These are phyloP conservation scores for Solanum rostratum DNA, from an alignment of 257 asterid species.

Conservation along the genomic window DNA sequence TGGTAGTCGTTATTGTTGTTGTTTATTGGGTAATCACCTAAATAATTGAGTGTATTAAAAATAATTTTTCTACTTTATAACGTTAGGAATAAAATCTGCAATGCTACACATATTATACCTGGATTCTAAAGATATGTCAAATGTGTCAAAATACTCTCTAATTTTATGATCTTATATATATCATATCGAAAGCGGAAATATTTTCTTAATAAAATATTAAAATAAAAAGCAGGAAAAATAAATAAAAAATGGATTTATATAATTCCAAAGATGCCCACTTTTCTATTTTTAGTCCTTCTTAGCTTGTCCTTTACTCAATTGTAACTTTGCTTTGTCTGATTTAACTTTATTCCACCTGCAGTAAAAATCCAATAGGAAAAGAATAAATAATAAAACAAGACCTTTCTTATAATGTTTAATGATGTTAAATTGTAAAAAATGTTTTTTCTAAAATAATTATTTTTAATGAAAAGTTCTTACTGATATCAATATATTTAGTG, in stretches of 20 bases:
- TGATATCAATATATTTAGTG: no score
- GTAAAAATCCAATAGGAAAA: neutral
- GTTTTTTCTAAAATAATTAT: neutral
- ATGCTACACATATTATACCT: no score
- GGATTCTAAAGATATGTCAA: no score
- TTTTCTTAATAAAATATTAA: no score
- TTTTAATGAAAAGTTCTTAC: neutral
- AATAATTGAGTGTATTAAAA: neutral
- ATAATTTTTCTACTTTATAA: neutral
- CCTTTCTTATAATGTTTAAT: neutral
- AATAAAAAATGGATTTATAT: no score
- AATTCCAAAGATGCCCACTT: neutral
- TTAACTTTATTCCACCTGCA: neutral
- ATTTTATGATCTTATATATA: no score
- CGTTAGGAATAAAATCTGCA: neutral
- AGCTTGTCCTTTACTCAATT: neutral
- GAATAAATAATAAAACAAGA: neutral
- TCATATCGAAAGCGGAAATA: no score
- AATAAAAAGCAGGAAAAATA: no score
- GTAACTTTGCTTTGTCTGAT: neutral
- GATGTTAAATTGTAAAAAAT: neutral
- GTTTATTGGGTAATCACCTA: neutral
- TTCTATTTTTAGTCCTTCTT: neutral
- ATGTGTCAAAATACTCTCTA: no score
- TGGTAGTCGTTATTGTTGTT: neutral